A percentile compares a stretch with the other conserved stretches of the same genome.
Conservation (phyloP, 140 eudicot genomes). For the Flaveria floridana region DNA sequence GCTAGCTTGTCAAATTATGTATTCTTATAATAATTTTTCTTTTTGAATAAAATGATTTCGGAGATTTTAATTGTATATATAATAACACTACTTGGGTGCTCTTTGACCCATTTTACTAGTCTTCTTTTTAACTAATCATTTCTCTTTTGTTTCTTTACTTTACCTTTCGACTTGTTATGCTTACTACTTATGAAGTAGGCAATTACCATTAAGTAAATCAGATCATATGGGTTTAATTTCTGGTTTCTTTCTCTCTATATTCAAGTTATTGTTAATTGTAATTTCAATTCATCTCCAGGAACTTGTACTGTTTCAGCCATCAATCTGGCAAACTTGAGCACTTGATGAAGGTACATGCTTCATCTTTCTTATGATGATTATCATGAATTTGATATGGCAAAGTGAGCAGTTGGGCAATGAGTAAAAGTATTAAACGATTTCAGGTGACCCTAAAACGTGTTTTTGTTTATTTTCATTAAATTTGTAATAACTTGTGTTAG, state of each 20-base stretch:
- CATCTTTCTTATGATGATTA: not conserved
- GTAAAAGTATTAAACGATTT: no score
- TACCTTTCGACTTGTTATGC: not conserved
- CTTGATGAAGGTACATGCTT: constrained; percentile 75
- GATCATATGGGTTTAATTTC: not conserved
- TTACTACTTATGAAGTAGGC: not conserved
- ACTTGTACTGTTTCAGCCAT: constrained; percentile 85
- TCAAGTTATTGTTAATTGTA: not conserved
- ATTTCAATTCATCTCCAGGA: constrained; percentile 47
- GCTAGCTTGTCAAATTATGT: not conserved
- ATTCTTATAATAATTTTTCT: not conserved
- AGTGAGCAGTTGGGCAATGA: not conserved
- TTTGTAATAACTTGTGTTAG: not conserved
- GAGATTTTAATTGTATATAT: not conserved
- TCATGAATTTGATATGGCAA: not conserved
- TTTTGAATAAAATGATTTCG: not conserved
- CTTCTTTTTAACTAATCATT: not conserved
- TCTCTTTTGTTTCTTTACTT: not conserved
- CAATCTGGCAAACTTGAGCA: constrained; percentile 92
- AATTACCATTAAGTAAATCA: not conserved
- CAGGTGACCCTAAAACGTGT: not conserved
- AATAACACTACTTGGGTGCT: not conserved
- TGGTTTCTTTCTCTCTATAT: not conserved
- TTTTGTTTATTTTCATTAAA: not conserved
- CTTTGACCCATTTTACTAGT: not conserved